Evolutionary conservation across 345 rosid genomes (phyloP).

Genomic region (Pelargonium nanum): DNA sequence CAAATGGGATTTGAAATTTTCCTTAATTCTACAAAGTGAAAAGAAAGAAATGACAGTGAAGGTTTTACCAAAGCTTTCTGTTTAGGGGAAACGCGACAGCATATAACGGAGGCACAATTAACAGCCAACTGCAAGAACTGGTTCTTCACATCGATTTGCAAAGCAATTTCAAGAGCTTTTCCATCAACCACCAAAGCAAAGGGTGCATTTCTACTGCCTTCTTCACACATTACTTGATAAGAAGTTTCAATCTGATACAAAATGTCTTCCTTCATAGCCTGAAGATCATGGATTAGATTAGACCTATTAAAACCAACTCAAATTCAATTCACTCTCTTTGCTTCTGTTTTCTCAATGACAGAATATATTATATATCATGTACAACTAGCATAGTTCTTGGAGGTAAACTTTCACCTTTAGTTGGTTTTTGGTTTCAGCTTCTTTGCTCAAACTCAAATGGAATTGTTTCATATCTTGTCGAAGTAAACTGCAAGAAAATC

Average conservation of each 20-base stretch:
- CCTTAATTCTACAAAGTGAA: no score
- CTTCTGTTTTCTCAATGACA: no score
- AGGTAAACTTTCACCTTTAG: constrained; percentile 15
- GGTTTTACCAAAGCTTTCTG: constrained; percentile 62
- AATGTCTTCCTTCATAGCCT: constrained; percentile 49
- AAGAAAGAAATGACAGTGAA: not conserved
- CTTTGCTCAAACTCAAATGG: constrained; percentile 25
- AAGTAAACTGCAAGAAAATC: constrained; percentile 73
- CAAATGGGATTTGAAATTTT: no score
- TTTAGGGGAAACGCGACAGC: constrained; percentile 83
- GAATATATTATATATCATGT: no score
- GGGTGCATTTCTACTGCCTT: constrained; percentile 34
- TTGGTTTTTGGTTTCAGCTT: constrained; percentile 18
- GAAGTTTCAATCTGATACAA: constrained; percentile 40
- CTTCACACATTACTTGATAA: constrained; percentile 32
- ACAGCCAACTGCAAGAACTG: constrained; percentile 61
- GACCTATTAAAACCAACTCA: constrained; percentile 10
- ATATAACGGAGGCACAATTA: constrained; percentile 70
- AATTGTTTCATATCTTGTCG: constrained; percentile 68
- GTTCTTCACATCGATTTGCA: constrained; percentile 44
- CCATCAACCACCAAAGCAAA: constrained; percentile 75
- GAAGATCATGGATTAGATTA: constrained; percentile 15
- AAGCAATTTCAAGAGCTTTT: constrained; percentile 49
- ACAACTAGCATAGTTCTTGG: not conserved
- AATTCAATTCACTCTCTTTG: not conserved